A percentile compares a stretch with the other conserved stretches of the same genome.
Evolutionary conservation across 2,329 filamentous ascomycete genomes (phyloP).

Genomic region (Cercospora sesami): DNA sequence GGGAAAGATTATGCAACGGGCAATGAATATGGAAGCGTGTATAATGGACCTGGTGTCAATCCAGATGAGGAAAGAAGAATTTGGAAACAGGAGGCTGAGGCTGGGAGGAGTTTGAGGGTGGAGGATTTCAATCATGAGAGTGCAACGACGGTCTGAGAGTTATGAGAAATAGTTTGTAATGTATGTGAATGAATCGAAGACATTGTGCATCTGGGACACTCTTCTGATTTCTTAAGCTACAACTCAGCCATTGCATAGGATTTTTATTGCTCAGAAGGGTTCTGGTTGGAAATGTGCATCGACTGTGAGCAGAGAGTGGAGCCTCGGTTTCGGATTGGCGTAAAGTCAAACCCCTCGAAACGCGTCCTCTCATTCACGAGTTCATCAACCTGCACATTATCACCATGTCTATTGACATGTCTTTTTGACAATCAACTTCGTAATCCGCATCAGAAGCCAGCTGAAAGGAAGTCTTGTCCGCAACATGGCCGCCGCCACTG

Average conservation of each 20-base stretch:
- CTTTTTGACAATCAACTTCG: background rate
- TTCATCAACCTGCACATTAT: background rate
- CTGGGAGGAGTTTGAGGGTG: constrained; percentile 36
- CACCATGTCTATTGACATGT: background rate
- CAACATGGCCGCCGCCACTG: background rate
- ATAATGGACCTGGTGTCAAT: constrained; percentile 59
- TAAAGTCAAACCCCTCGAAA: background rate
- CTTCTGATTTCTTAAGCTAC: background rate
- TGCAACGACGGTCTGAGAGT: background rate
- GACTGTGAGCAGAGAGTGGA: background rate
- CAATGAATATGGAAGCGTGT: constrained; percentile 58
- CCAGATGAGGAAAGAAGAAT: constrained; percentile 53
- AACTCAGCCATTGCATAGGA: background rate
- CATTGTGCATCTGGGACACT: background rate
- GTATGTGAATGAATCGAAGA: background rate
- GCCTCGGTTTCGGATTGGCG: background rate
- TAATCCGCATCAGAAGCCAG: background rate
- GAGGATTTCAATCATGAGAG: constrained; percentile 18
- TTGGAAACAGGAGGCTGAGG: constrained; percentile 53
- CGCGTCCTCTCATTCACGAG: background rate
- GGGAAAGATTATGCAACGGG: constrained; percentile 60
- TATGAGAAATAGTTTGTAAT: background rate
- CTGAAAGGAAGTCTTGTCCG: background rate
- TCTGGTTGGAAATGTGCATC: background rate
- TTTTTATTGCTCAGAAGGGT: background rate